phyloP scores from a whole-genome alignment of 768 basidiomycete genomes.

The Xanthoconium purpureum region DNA sequence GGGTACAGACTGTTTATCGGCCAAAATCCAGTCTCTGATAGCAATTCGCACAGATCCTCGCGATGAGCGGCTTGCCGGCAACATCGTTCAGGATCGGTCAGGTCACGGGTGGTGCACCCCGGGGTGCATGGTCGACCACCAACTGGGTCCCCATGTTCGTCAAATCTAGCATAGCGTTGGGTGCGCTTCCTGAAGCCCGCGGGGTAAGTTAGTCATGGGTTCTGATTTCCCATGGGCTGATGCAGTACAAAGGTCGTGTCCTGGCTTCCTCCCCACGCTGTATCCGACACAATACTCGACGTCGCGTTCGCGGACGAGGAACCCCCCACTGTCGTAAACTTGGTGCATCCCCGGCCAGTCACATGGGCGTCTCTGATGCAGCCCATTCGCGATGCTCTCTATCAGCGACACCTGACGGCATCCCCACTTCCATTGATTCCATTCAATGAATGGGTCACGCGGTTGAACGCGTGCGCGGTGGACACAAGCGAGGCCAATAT shows the following conservation, averaged over 20 bases:
- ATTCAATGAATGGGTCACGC: slow-evolving; percentile 30
- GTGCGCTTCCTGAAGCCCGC: slow-evolving; percentile 32
- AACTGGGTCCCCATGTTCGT: slow-evolving; percentile 14
- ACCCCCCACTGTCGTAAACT: slow-evolving; percentile 24
- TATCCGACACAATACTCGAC: slow-evolving; percentile 28
- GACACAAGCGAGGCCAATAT: slow-evolving; percentile 23
- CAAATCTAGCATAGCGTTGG: slow-evolving; percentile 28
- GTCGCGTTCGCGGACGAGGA: slow-evolving; percentile 24
- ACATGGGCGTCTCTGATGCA: slow-evolving; percentile 25
- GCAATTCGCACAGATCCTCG: slow-evolving; percentile 18
- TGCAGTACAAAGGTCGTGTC: slow-evolving; percentile 15
- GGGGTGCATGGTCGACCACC: slow-evolving; percentile 34
- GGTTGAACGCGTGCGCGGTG: slow-evolving; percentile 14
- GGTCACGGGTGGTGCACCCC: slow-evolving; percentile 29
- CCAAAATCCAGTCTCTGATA: neutral
- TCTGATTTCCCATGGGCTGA: neutral
- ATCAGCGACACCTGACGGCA: slow-evolving; percentile 8
- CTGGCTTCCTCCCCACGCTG: slow-evolving; percentile 32
- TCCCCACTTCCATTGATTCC: slow-evolving; percentile 30
- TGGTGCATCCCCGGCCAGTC: slow-evolving; percentile 35
- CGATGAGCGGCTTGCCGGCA: slow-evolving; percentile 22
- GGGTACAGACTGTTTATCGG: neutral
- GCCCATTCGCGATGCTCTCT: slow-evolving; percentile 19
- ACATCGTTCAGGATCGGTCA: slow-evolving; percentile 34
- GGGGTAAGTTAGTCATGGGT: slow-evolving; percentile 26